These are phyloP conservation scores for Huntiella moniliformis DNA, from an alignment of 2,329 filamentous ascomycete genomes.

Conservation along the genomic window DNA sequence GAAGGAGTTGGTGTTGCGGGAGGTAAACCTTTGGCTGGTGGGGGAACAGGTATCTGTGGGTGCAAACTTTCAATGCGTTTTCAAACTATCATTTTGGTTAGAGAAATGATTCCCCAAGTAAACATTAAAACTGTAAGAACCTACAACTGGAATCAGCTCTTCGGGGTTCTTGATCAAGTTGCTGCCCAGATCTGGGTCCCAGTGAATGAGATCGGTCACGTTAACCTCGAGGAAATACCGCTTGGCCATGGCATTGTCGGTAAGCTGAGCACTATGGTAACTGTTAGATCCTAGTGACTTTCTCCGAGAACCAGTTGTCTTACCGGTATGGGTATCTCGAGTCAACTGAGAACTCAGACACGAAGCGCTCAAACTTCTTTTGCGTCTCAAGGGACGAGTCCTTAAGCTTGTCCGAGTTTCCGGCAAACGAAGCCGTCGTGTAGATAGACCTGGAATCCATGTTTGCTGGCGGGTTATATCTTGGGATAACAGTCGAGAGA, in stretches of 20 bases:
- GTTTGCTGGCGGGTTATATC: not conserved
- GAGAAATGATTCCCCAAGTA: slow-evolving; percentile 4
- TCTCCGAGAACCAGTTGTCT: not conserved
- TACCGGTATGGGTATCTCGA: slow-evolving; percentile 9
- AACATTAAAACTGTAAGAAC: slow-evolving; percentile 15
- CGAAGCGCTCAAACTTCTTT: slow-evolving; percentile 68
- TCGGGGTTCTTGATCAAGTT: slow-evolving; percentile 74
- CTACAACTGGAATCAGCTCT: slow-evolving; percentile 77
- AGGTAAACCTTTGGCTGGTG: slow-evolving; percentile 46
- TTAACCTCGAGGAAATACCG: slow-evolving; percentile 95
- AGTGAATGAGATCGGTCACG: slow-evolving; percentile 86
- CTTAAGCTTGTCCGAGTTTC: slow-evolving; percentile 39
- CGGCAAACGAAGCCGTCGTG: slow-evolving; percentile 10
- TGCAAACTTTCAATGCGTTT: slow-evolving; percentile 72
- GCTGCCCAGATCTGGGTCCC: slow-evolving; percentile 87
- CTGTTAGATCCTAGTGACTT: not conserved
- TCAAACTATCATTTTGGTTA: slow-evolving; percentile 49
- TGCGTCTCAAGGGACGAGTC: slow-evolving; percentile 52
- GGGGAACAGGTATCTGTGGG: slow-evolving; percentile 82
- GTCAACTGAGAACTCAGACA: slow-evolving; percentile 6
- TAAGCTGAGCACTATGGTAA: slow-evolving; percentile 61
- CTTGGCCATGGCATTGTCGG: slow-evolving; percentile 84
- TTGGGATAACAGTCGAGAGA: not conserved
- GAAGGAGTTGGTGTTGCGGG: slow-evolving; percentile 81
- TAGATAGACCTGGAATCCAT: slow-evolving; percentile 11